Evolutionary conservation across 768 basidiomycete species (phyloP).

Genomic region (Chiua virens): DNA sequence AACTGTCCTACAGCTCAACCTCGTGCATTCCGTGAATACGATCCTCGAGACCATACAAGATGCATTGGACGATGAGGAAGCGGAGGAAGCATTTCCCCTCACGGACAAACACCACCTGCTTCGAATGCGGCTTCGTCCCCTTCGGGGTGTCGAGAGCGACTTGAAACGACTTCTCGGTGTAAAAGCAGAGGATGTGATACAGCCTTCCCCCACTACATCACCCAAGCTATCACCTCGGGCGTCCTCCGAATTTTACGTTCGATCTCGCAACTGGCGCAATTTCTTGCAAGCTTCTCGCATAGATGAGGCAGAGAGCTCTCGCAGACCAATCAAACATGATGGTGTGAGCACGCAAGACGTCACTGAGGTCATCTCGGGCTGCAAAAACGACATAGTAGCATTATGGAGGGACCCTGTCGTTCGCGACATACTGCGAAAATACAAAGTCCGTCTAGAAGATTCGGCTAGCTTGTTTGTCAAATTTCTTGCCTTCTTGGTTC

Average conservation of each 20-base stretch:
- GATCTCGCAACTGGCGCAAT: conserved; percentile 47
- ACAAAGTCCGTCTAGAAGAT: conserved; percentile 55
- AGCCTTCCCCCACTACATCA: conserved; percentile 32
- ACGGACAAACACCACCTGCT: conserved; percentile 53
- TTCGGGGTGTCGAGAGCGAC: conserved; percentile 60
- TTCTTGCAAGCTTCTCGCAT: conserved; percentile 32
- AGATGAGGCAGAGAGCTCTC: conserved; percentile 6
- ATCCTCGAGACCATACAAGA: conserved; percentile 62
- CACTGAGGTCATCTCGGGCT: conserved; percentile 54
- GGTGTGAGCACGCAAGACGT: conserved; percentile 36
- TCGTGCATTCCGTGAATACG: conserved; percentile 66
- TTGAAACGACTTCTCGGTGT: conserved; percentile 61
- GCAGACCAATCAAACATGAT: conserved; percentile 14
- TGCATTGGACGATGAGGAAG: conserved; percentile 45
- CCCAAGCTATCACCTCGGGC: conserved; percentile 41
- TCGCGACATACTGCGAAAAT: conserved; percentile 45
- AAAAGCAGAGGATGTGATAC: conserved; percentile 37
- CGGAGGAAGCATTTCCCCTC: conserved; percentile 38
- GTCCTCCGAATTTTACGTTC: conserved; percentile 49
- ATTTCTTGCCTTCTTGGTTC: neutral
- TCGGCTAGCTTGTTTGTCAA: conserved; percentile 65
- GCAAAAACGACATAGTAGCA: conserved; percentile 61
- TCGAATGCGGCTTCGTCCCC: conserved; percentile 60
- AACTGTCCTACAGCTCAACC: conserved; percentile 75
- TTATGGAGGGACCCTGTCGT: conserved; percentile 64